Base-by-base conservation (phyloP, 148 eudicot genomes). In the Rhododendron ferrugineum region DNA sequence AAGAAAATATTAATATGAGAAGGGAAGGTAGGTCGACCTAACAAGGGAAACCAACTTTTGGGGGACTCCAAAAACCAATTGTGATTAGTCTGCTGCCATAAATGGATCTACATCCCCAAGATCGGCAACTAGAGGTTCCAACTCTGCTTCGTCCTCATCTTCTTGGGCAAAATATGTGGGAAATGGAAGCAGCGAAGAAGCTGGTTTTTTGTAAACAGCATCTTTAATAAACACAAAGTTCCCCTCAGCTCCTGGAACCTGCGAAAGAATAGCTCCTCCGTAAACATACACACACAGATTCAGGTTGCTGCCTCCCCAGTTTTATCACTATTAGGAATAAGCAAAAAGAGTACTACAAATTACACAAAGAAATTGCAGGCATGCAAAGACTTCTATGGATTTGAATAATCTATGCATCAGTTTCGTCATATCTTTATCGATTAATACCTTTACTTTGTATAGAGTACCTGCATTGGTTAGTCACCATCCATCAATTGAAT, bases 181-280 rank as follows among this genome's bases (percentile, higher is more conserved):
- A 88, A 96, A 96, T 40, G 99, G 98, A 82, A 96, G 95, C 82
- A 84, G 68, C 6, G 92, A 90, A 36, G 81, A n/a, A 81, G 93
- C 96, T 54, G 94, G 98, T 86, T 89, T 97, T 87, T 88, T 92
- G 90, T 90, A 93, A 72, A 90, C 86, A 34, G 96, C 95, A 81
- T 94, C 99, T 90, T 92, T 94, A 81, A 97, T 90, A 74, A 95
- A 95, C 56, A 97, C 98, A 89, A 97, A 97, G 91, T 93, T 95
- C 60, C 98, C 99, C 82, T 85, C 89, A 79, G 96, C 92, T 15
- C 98, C 98, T 16, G 99, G 98, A 44, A 97, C 95, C 98, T 95
- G 90, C 23, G 84, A 50, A 26, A 84, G 47, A 80, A 83, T 60
- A 82, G 70, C 76, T 15, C 30, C 49, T 30, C 78, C 30, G 30